Base-by-base conservation (phyloP, 2,329 filamentous ascomycete species). In the Coniella vitis region DNA sequence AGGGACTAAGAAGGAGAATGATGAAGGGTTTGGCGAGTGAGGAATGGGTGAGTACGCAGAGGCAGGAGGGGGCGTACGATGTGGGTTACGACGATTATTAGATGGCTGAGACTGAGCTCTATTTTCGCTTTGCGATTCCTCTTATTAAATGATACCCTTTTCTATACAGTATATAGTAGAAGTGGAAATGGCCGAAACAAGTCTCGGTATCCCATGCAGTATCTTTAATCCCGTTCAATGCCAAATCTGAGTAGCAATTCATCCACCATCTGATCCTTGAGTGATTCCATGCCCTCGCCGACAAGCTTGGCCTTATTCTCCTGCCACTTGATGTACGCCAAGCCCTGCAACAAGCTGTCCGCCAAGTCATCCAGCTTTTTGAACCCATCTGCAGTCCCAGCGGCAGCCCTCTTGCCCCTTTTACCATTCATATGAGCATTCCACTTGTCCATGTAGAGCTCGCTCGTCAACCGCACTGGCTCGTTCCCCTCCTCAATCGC, bases 291-390 rank as follows among this genome's bases (percentile, higher is more conserved):
- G 12, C 67, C 65, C 25, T 63, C 45, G 12, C 56, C 53, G 3
- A 63, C 48, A 1, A 71, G 57, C 12, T 55, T 55, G 21, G 59
- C 60, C 54, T 66, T 68, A 56, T 86, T 86, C 56, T 73, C 68
- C 60, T 89, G 79, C 88, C 88, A 94, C 52, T 81, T 74, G 34
- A 88, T 65, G 81, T 86, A 91, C 3, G 86, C 83, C 51, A 88
- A 72, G 2, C 82, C 88, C 63, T 94, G 88, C 47, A 93, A 63
- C 21, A 93, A 67, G 61, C 83, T 86, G 68, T 94, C 88, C 0
- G 87, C 85, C 43, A 94, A 66, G 68, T 94, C 88, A 64, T 94
- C 88, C 46, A 91, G 64, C 65, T 93, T 93, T n/a, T 55, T 63
- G 42, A 61, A 55, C 50, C 58, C 58, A 49, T 60, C 57, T n/a